Conservation (phyloP, 179 eudicot species). For the Beta corolliflora region DNA sequence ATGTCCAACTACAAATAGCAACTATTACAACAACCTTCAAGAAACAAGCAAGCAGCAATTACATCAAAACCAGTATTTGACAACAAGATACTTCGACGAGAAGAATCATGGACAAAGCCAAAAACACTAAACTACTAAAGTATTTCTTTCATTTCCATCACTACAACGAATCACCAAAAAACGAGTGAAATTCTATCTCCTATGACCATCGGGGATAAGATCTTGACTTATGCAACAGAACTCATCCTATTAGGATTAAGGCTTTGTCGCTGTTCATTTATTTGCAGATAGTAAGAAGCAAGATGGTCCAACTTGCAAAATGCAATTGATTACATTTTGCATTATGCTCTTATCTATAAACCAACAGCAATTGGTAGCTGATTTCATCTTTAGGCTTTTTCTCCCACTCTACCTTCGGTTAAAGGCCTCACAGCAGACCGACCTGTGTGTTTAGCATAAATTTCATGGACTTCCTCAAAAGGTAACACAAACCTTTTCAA, state of each 20-base stretch:
- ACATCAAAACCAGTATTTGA: not conserved
- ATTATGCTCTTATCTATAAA: not conserved
- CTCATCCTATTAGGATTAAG: no score
- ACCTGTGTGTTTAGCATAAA: not conserved
- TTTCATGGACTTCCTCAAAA: not conserved
- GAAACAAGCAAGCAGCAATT: not conserved
- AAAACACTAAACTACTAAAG: not conserved
- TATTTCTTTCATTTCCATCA: not conserved
- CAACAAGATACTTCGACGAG: not conserved
- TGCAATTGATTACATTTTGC: not conserved
- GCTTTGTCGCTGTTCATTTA: not conserved
- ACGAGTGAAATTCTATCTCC: no score
- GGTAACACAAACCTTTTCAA: not conserved
- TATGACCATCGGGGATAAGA: no score
- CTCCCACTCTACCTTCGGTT: not conserved
- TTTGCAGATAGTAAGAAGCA: not conserved
- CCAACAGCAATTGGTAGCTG: not conserved
- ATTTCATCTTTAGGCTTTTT: not conserved
- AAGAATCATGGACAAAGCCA: not conserved
- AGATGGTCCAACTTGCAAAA: not conserved
- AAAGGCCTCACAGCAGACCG: not conserved
- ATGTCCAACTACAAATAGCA: not conserved
- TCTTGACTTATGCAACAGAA: no score
- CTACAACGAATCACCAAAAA: no score
- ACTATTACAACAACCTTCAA: not conserved